phyloP scores from a whole-genome alignment of 2,329 filamentous ascomycete genomes.

The Diaporthe amygdali region DNA sequence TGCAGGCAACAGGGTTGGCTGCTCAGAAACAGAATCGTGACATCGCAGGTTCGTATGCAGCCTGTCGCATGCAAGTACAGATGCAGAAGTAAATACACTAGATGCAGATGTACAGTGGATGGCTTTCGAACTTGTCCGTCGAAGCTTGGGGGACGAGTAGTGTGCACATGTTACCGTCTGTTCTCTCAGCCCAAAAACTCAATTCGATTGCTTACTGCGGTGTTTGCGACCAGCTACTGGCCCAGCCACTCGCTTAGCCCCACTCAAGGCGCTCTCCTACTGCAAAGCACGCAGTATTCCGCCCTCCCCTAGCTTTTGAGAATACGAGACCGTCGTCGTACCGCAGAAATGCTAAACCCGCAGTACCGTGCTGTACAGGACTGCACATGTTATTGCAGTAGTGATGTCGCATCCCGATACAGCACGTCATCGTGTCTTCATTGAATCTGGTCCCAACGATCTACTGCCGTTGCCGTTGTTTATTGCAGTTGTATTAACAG shows the following conservation, averaged over 20 bases:
- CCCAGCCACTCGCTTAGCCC: not conserved
- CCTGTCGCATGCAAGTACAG: not conserved
- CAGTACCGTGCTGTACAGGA: too few species aligned
- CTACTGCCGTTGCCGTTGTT: not conserved
- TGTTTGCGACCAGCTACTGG: not conserved
- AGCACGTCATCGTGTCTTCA: conserved; percentile 6
- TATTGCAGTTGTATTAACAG: not conserved
- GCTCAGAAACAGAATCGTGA: not conserved
- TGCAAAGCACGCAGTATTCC: not conserved
- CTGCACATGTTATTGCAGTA: too few species aligned
- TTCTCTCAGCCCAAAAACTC: not conserved
- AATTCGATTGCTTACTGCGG: not conserved
- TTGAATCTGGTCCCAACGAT: too few species aligned
- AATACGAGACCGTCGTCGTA: conserved; percentile 10
- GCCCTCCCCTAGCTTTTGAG: not conserved
- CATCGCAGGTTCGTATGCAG: not conserved
- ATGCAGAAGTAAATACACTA: not conserved
- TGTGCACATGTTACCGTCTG: not conserved
- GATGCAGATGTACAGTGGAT: not conserved
- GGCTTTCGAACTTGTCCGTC: not conserved
- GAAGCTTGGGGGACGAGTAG: not conserved
- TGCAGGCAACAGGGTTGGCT: not conserved
- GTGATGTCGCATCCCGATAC: conserved; percentile 5
- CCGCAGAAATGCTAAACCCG: not conserved
- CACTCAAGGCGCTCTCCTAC: not conserved